Conservation (phyloP, 2,329 filamentous ascomycete genomes). For the Penicillium glabrum region DNA sequence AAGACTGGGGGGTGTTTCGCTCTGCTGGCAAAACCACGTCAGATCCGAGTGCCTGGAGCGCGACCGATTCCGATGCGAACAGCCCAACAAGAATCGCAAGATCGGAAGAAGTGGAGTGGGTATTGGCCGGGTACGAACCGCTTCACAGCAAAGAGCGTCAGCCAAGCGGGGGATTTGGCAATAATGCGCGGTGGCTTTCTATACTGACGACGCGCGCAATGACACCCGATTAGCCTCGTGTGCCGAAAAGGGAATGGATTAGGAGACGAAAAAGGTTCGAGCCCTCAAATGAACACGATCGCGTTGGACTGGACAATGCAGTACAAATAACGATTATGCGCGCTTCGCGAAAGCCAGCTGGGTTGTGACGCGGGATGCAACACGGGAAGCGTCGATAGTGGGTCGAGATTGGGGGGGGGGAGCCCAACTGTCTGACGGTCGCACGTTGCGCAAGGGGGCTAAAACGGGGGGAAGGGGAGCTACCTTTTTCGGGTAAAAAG, state of each 20-base stretch:
- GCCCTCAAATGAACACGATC: conserved; percentile 12
- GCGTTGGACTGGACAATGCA: conserved; percentile 18
- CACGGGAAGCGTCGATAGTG: conserved; percentile 25
- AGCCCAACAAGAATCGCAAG: conserved; percentile 19
- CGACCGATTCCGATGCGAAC: conserved; percentile 26
- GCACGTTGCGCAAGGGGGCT: conserved; percentile 30
- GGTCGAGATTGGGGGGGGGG: conserved; percentile 23
- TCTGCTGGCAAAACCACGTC: conserved; percentile 49
- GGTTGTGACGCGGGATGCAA: conserved; percentile 31
- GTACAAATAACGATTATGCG: conserved; percentile 28
- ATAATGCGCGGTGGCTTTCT: conserved; percentile 27
- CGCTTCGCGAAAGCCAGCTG: conserved; percentile 20
- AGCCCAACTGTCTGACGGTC: conserved; percentile 23
- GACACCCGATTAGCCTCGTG: conserved; percentile 22
- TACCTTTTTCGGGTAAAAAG: conserved; percentile 16
- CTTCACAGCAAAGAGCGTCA: conserved; percentile 32
- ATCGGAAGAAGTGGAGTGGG: conserved; percentile 20
- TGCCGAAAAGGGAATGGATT: conserved; percentile 11
- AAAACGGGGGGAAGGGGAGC: conserved; percentile 4
- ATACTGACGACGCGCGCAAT: conserved; percentile 28
- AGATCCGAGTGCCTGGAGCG: conserved; percentile 31
- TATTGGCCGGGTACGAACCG: conserved; percentile 40
- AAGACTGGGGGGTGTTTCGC: conserved; percentile 32
- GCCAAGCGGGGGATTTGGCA: conserved; percentile 32
- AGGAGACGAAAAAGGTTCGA: conserved; percentile 14